Conservation (phyloP, 2,329 filamentous ascomycete species). For the Hypoxylon sp. region DNA sequence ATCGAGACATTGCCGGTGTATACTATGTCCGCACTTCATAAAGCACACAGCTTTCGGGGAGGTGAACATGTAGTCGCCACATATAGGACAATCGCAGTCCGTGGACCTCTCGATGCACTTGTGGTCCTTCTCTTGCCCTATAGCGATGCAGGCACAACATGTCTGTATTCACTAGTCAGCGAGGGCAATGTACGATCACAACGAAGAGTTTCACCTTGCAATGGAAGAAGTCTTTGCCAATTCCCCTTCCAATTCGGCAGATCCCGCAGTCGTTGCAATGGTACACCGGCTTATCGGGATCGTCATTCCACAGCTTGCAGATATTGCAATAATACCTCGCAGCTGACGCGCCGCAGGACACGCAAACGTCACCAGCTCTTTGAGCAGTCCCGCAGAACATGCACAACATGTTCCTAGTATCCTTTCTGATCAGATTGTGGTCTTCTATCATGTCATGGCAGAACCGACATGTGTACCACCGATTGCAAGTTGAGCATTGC, state of each 20-base stretch:
- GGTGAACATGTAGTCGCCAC: conserved; percentile 95
- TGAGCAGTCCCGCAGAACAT: conserved; percentile 94
- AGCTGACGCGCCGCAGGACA: conserved; percentile 78
- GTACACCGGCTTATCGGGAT: conserved; percentile 90
- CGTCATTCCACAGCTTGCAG: conserved; percentile 98
- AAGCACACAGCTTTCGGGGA: conserved; percentile 90
- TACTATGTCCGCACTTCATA: conserved; percentile 95
- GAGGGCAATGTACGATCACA: background rate
- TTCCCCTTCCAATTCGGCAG: conserved; percentile 87
- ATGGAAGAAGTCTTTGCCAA: conserved; percentile 97
- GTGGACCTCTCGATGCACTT: conserved; percentile 95
- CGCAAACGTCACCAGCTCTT: conserved; percentile 81
- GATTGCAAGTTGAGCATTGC: conserved; percentile 89
- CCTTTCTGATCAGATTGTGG: conserved; percentile 81
- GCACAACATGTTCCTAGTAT: conserved; percentile 95
- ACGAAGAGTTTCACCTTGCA: conserved; percentile 77
- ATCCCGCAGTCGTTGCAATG: conserved; percentile 97
- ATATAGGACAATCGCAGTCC: conserved; percentile 96
- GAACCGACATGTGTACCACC: conserved; percentile 95
- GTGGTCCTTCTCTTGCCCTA: conserved; percentile 85
- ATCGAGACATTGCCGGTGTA: conserved; percentile 90
- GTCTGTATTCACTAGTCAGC: conserved; percentile 63
- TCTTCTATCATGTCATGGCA: conserved; percentile 90
- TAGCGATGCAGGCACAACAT: conserved; percentile 94
- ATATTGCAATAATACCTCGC: conserved; percentile 94